phyloP scores from a whole-genome alignment of 305 asterid genomes.

The Fraxinus albicans region DNA sequence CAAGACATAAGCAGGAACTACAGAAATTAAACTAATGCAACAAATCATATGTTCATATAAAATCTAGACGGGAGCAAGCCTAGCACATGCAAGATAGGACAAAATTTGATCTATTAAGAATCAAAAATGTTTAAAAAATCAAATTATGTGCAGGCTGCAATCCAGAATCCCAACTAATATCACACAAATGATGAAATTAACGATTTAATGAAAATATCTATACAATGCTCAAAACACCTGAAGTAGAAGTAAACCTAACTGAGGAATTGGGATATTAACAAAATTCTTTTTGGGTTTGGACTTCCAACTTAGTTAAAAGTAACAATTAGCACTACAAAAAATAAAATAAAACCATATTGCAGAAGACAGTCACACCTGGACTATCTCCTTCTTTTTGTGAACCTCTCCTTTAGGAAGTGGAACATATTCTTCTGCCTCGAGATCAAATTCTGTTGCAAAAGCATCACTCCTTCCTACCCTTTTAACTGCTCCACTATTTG shows the following conservation, averaged over 20 bases:
- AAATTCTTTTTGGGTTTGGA: background rate
- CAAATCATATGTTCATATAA: background rate
- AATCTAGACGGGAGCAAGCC: background rate
- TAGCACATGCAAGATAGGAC: background rate
- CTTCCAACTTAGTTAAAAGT: background rate
- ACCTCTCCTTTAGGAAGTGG: conserved; percentile 99
- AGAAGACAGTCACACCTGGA: conserved; percentile 57
- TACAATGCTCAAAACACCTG: conserved; percentile 1
- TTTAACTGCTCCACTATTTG: conserved; percentile 96
- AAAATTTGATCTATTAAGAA: background rate
- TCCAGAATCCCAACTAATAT: background rate
- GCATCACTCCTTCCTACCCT: conserved; percentile 99
- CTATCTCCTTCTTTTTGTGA: conserved; percentile 97
- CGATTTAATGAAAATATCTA: background rate
- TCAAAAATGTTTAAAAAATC: background rate
- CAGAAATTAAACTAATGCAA: background rate
- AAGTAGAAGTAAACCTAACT: conserved; percentile 11
- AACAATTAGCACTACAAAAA: background rate
- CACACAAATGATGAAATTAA: background rate
- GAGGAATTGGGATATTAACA: background rate
- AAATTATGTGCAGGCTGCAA: background rate
- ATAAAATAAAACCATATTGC: conserved; percentile 4
- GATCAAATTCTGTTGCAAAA: conserved; percentile 94
- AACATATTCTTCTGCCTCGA: conserved; percentile 98
- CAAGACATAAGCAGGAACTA: background rate